Base-by-base conservation (phyloP, 129 eudicot species). In the Pseudognaphalium luteoalbum region DNA sequence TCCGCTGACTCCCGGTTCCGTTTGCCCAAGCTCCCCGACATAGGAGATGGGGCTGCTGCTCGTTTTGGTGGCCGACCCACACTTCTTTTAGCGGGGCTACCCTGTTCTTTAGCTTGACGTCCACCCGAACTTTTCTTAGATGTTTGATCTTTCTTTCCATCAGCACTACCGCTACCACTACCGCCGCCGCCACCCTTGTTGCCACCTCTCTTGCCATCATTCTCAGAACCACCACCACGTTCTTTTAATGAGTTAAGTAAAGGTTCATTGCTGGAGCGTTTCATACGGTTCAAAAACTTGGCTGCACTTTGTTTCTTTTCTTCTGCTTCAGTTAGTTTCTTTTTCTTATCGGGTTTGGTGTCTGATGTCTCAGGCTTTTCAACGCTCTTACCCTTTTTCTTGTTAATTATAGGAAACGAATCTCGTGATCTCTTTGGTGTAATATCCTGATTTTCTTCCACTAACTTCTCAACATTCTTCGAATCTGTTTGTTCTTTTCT, bases 31-130 rank as follows among this genome's bases (percentile, higher is more conserved):
- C 50, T 72, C 28, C 84, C 85, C 12, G 57, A 29, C 37, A 65
- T 17, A 4, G 88, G 78, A 30, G 81, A 66, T 5, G 82, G 82
- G 2, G 96, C 90, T 10, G 91, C 86, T n/a, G 84, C 89, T 54
- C 92, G 71, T 63, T 88, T 91, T 9, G 95, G 95, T 21, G 92
- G 97, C 69, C 92, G 71, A 22, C 90, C 95, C 2, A 85, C 83
- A 1, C 75, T 77, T 81, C 85, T 82, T 76, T 85, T 91, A 14
- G 84, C 83, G 0, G 87, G 86, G 60, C 89, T 85, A 15, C 70
- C 88, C 66, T 82, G 83, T 71, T 80, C 89, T 78, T 85, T 86
- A 16, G 28, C 63, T 52, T 81, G 83, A 50, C 83, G 84, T 10
- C 83, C 83, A 16, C 66, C 79, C 0, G 78, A 51, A 14, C 72